Evolutionary conservation across 108 stramenopile genomes (phyloP), one percentile per base, ranked within the genome.

Genomic region (Conticribra guillardii): DNA sequence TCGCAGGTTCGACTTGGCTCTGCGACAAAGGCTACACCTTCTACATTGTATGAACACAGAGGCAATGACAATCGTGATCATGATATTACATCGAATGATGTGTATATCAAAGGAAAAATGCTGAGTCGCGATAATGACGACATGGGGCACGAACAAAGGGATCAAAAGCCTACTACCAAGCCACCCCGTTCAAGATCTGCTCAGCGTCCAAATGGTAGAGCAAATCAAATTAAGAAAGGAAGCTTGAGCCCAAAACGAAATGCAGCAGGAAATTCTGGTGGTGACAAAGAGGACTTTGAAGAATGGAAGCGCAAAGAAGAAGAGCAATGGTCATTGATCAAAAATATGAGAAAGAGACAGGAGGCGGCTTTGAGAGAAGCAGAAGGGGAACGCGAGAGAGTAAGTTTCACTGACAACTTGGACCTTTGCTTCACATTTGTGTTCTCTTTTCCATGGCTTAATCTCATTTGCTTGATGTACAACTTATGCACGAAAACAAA

Each of bases 301-400:
- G 79, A 80, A n/a, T 59, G 60, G 80, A 76, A 81, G 55, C 52
- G 46, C 26, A 71, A 72, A 50, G 71, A 81, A 47, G 73, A 59
- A 15, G 80, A 76, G 44, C 73, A 81, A 47, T 71, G 74, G 74
- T 60, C 80, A 26, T 65, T 81, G 28, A 71, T 81, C 31, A 76
- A 76, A 37, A 81, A 72, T 66, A 81, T 81, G 80, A 71, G 75
- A 27, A 64, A 48, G 50, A 64, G 80, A 17, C 80, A 81, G 49
- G 80, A 81, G 70, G 74, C 57, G 14, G 80, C 80, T 19, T 45
- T 81, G 56, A 49, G 80, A 32, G 80, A 81, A 37, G 80, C 74
- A 5, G 80, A 81, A 49, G 75, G 75, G 16, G 80, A 81, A 27
- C 69, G 74, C 5, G 75, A 81, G 23, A 54, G 75, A 63, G 76